Conservation (phyloP, 2,329 filamentous ascomycete genomes). For the Trichoderma sp. region DNA sequence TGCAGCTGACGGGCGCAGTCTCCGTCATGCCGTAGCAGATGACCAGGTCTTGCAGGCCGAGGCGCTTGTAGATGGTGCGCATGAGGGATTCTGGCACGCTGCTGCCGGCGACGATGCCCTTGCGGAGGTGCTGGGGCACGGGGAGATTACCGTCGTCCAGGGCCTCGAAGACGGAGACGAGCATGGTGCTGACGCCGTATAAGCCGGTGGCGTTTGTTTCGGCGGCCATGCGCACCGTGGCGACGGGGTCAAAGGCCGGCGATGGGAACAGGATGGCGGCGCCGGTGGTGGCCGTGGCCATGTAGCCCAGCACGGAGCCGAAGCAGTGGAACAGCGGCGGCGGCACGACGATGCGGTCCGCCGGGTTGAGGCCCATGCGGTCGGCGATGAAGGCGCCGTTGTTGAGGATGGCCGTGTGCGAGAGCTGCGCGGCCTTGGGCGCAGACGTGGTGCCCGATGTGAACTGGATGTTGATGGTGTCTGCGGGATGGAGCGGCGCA, state of each 20-base stretch:
- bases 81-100: slow-evolving; percentile 82
- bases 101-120: slow-evolving; percentile 87
- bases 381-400: slow-evolving; percentile 82
- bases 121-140: slow-evolving; percentile 53
- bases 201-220: slow-evolving; percentile 60
- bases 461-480: slow-evolving; percentile 93
- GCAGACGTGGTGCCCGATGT: slow-evolving; percentile 90
- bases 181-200: slow-evolving; percentile 94
- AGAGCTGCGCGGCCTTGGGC: slow-evolving; percentile 89
- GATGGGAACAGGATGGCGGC: slow-evolving; percentile 79
- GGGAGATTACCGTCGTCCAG: slow-evolving; percentile 46
- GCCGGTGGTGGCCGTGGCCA: slow-evolving; percentile 83
- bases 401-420: slow-evolving; percentile 83
- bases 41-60: slow-evolving; percentile 79
- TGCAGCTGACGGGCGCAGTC: slow-evolving; percentile 72
- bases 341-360: slow-evolving; percentile 78
- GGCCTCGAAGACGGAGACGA: slow-evolving; percentile 78
- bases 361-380: slow-evolving; percentile 73
- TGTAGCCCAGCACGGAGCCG: slow-evolving; percentile 87
- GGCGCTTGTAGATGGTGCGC: slow-evolving; percentile 65
- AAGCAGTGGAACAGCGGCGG: slow-evolving; percentile 90
- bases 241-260: slow-evolving; percentile 79
- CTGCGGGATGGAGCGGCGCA: slow-evolving; percentile 52
- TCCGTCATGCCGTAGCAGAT: slow-evolving; percentile 99
- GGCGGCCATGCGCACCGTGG: slow-evolving; percentile 58